phyloP scores from a whole-genome alignment of 345 rosid genomes.

The Camelina laxa region DNA sequence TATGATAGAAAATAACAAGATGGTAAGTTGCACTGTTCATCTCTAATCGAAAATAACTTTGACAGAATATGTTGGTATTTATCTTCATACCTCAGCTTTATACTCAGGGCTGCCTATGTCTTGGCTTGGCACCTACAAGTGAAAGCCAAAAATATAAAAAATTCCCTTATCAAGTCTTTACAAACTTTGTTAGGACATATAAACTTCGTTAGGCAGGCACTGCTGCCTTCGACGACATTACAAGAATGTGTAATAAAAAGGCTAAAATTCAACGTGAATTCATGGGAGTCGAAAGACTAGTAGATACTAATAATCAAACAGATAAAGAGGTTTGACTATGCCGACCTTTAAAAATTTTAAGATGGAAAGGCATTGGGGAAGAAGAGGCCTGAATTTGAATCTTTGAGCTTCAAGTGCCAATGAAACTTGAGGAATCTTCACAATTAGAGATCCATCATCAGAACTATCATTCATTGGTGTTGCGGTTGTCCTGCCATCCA shows the following conservation, averaged over 20 bases:
- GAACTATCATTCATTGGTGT: conserved; percentile 43
- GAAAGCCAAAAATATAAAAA: conserved; percentile 17
- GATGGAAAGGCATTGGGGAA: conserved; percentile 60
- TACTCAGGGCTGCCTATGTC: conserved; percentile 65
- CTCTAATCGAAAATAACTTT: neutral
- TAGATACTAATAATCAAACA: neutral
- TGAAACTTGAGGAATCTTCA: conserved; percentile 64
- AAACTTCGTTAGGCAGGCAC: neutral
- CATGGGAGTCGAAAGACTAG: conserved; percentile 10
- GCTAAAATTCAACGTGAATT: neutral
- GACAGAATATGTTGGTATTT: conserved; percentile 22
- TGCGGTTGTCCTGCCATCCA: conserved; percentile 41
- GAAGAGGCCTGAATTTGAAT: conserved; percentile 82
- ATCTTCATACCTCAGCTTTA: conserved; percentile 65
- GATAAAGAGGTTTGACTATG: conserved; percentile 23
- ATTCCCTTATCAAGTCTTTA: neutral
- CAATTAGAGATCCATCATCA: conserved; percentile 45
- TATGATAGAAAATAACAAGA: conserved; percentile 48
- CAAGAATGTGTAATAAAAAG: neutral
- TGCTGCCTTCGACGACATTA: conserved; percentile 16
- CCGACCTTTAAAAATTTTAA: conserved; percentile 68
- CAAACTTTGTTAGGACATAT: neutral
- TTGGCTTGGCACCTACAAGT: conserved; percentile 53
- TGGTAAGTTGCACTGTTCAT: conserved; percentile 23
- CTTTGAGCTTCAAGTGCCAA: conserved; percentile 65